These are phyloP conservation scores for Podaxis sp. DNA, from an alignment of 768 basidiomycete species.

Conservation along the genomic window DNA sequence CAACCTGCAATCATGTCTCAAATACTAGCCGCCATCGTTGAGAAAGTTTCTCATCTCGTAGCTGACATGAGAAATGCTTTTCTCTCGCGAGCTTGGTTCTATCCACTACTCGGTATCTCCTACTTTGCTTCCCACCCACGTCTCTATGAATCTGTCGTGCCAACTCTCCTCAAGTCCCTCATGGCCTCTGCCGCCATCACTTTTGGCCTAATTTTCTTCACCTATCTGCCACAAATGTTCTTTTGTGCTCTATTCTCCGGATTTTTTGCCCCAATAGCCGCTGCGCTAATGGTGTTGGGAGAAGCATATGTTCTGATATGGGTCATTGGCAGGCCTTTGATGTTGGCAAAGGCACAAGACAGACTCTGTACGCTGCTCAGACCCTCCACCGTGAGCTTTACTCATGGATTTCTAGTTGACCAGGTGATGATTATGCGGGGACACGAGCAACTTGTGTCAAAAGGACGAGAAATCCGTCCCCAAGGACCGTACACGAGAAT, in stretches of 20 bases:
- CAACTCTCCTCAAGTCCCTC: slow-evolving; percentile 39
- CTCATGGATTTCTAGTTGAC: slow-evolving; percentile 28
- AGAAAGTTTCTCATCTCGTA: slow-evolving; percentile 20
- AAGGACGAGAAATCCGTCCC: slow-evolving; percentile 32
- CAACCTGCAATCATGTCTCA: slow-evolving; percentile 18
- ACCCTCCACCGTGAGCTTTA: neutral
- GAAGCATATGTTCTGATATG: slow-evolving; percentile 39
- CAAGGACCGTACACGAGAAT: slow-evolving; percentile 37
- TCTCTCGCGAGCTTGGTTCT: slow-evolving; percentile 37
- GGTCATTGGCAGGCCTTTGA: slow-evolving; percentile 35
- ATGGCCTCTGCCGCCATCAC: slow-evolving; percentile 39
- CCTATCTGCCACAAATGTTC: slow-evolving; percentile 67
- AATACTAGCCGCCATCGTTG: slow-evolving; percentile 15
- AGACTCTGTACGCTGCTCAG: slow-evolving; percentile 33
- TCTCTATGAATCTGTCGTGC: slow-evolving; percentile 34
- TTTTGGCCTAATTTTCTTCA: slow-evolving; percentile 50
- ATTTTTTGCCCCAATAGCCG: slow-evolving; percentile 59
- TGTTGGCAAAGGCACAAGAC: slow-evolving; percentile 36
- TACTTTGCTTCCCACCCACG: slow-evolving; percentile 37
- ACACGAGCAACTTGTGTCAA: slow-evolving; percentile 31
- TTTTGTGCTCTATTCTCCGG: slow-evolving; percentile 63
- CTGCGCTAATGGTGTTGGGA: slow-evolving; percentile 44
- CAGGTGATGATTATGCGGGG: slow-evolving; percentile 36
- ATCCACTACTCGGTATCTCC: slow-evolving; percentile 36
- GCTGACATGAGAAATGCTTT: slow-evolving; percentile 29